Percentiles rank a stretch among this genome's conserved stretches.
Evolutionary conservation across 2,329 filamentous ascomycete genomes (phyloP).

Genomic region (Trichoderma koningiopsis): DNA sequence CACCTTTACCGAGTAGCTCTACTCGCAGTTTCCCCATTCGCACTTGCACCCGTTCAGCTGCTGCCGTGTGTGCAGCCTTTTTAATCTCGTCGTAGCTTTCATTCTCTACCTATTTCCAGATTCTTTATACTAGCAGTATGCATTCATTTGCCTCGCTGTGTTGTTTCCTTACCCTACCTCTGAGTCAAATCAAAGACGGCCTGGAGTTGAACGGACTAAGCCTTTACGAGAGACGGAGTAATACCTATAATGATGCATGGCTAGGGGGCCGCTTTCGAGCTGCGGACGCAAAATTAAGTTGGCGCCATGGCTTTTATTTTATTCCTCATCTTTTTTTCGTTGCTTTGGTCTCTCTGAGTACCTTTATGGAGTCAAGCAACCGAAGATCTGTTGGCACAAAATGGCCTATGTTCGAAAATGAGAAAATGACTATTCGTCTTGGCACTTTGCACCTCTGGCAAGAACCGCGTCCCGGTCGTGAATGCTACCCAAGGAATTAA

Average conservation of each 20-base stretch:
- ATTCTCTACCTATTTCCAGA: neutral
- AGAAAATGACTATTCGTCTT: neutral
- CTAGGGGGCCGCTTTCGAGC: neutral
- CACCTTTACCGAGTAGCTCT: no score
- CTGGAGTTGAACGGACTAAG: neutral
- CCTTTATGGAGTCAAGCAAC: neutral
- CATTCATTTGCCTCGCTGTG: neutral
- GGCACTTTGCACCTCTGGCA: neutral
- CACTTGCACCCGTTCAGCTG: no score
- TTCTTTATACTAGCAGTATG: no score
- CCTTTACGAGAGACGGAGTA: conserved; percentile 15
- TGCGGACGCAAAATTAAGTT: neutral
- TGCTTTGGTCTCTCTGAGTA: neutral
- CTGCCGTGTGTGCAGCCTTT: neutral
- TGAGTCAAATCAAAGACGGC: neutral
- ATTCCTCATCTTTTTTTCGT: neutral
- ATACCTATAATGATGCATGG: neutral
- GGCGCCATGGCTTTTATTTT: conserved; percentile 3
- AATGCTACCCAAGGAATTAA: neutral
- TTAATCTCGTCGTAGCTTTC: neutral
- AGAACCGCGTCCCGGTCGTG: neutral
- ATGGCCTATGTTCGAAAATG: neutral
- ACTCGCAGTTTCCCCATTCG: no score
- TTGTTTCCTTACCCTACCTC: neutral
- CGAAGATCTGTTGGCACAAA: neutral